Evolutionary conservation across 495 filamentous ascomycete genomes (phyloP).

Genomic region (Penicillium longicatenatum): DNA sequence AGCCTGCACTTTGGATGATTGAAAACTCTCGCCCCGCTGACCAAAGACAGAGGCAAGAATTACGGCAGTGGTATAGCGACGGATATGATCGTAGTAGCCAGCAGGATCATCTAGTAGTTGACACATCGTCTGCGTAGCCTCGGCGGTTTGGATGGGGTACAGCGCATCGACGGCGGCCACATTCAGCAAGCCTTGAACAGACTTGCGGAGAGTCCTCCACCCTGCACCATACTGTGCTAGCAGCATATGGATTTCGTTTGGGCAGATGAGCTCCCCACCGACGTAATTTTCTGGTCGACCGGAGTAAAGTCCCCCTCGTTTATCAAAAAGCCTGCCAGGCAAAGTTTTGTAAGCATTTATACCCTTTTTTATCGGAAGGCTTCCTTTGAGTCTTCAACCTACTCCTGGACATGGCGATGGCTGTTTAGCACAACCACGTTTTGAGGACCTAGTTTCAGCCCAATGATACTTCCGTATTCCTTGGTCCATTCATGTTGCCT

Average conservation of each 20-base stretch:
- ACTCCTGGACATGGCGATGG: too few species aligned
- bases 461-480: too few species aligned
- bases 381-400: too few species aligned
- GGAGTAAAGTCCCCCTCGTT: conserved; percentile 22
- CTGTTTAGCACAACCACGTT: too few species aligned
- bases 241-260: conserved; percentile 18
- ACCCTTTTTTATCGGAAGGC: too few species aligned
- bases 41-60: conserved; percentile 15
- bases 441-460: too few species aligned
- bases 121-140: conserved; percentile 23
- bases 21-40: not conserved
- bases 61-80: conserved; percentile 26
- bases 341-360: not conserved
- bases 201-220: conserved; percentile 24
- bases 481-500: too few species aligned
- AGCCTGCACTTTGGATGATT: not conserved
- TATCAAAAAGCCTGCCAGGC: conserved; percentile 13
- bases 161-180: conserved; percentile 17
- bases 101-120: conserved; percentile 17
- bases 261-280: conserved; percentile 15
- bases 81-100: conserved; percentile 22
- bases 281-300: conserved; percentile 19
- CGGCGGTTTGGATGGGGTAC: conserved; percentile 18
- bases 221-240: conserved; percentile 18
- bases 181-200: conserved; percentile 16